A percentile compares a stretch with the other conserved stretches of the same genome.
Conservation (phyloP, 2,329 filamentous ascomycete genomes). For the Claviceps sp. region DNA sequence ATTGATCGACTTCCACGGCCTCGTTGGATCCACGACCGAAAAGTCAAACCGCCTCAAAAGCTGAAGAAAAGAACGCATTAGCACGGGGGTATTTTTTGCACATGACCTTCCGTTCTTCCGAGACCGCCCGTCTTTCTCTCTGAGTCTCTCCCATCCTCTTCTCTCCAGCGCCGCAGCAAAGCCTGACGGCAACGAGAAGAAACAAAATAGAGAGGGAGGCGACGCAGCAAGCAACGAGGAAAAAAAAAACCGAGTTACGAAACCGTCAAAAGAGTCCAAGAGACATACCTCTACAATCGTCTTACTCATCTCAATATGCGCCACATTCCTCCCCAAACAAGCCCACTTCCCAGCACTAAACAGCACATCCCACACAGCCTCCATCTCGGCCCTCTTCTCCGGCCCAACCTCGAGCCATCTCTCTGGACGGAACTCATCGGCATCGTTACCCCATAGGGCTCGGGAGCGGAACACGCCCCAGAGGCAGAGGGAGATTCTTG, state of each 20-base stretch:
- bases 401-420: slow-evolving; percentile 23
- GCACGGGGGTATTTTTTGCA: too few relatives aligned
- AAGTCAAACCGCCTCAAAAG: slow-evolving; percentile 7
- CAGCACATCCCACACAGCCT: slow-evolving; percentile 23
- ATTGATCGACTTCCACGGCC: slow-evolving; percentile 5
- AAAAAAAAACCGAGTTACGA: neutral
- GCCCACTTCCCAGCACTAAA: slow-evolving; percentile 26
- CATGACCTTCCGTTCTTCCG: too few relatives aligned
- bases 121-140: neutral
- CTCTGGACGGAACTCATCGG: slow-evolving; percentile 20
- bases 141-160: too few relatives aligned
- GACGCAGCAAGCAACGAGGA: neutral
- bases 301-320: slow-evolving; percentile 26
- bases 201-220: too few relatives aligned
- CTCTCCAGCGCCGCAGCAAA: too few relatives aligned
- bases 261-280: neutral
- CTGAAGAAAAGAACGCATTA: neutral
- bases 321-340: slow-evolving; percentile 25
- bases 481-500: slow-evolving; percentile 17
- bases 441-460: slow-evolving; percentile 21
- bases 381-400: slow-evolving; percentile 18
- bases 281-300: slow-evolving; percentile 26
- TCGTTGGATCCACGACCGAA: slow-evolving; percentile 1
- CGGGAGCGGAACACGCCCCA: slow-evolving; percentile 19
- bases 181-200: too few relatives aligned